Evolutionary conservation across 2,329 filamentous ascomycete species (phyloP).

Genomic region (Claviceps monticola): DNA sequence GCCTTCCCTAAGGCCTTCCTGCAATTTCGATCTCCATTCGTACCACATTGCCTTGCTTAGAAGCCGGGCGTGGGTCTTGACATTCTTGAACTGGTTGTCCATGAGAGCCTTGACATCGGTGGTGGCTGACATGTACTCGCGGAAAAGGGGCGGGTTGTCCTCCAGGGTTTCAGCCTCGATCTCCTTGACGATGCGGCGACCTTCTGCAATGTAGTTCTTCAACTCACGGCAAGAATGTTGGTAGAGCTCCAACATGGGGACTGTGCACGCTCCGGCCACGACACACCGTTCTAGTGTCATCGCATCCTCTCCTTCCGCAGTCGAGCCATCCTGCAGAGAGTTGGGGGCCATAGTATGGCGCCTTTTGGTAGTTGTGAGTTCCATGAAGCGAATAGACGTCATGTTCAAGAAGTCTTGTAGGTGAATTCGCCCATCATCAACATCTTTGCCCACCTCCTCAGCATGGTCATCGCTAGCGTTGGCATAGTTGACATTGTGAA

Average conservation of each 20-base stretch:
- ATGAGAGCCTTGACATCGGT: constrained; percentile 74
- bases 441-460: constrained; percentile 31
- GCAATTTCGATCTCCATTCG: constrained; percentile 85
- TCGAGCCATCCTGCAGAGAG: constrained; percentile 27
- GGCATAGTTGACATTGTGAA: constrained; percentile 30
- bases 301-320: constrained; percentile 32
- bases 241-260: constrained; percentile 87
- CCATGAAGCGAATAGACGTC: constrained; percentile 97
- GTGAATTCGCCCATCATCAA: constrained; percentile 50
- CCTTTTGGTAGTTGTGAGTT: constrained; percentile 89
- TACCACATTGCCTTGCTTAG: constrained; percentile 97
- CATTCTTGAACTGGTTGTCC: constrained; percentile 95
- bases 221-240: constrained; percentile 92
- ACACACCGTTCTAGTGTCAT: constrained; percentile 62
- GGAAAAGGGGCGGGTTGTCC: constrained; percentile 83
- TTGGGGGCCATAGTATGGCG: constrained; percentile 64
- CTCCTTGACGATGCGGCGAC: constrained; percentile 74
- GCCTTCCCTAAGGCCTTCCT: constrained; percentile 66
- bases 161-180: constrained; percentile 81
- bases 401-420: constrained; percentile 87
- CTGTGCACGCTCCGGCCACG: constrained; percentile 76
- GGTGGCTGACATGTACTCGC: constrained; percentile 76
- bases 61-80: constrained; percentile 82
- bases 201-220: constrained; percentile 93
- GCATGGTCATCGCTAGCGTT: constrained; percentile 25